Conservation (phyloP, 202 grass and related monocot species). For the Setaria italica region DNA sequence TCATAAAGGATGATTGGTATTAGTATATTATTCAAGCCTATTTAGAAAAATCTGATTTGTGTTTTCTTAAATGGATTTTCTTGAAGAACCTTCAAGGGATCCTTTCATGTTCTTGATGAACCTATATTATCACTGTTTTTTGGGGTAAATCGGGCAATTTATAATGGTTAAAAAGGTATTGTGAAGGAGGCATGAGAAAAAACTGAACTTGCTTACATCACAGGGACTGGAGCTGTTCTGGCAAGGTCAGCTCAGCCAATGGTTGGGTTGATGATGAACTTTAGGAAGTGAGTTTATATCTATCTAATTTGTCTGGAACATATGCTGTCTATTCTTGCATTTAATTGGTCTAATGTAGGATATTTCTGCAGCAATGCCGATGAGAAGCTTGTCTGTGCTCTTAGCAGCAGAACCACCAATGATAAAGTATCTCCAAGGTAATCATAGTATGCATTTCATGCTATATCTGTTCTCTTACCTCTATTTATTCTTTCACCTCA, state of each 20-base stretch:
- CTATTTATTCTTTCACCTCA: neutral
- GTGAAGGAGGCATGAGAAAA: constrained; percentile 2
- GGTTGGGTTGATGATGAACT: constrained; percentile 96
- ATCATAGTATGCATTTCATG: constrained; percentile 34
- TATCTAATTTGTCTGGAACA: constrained; percentile 36
- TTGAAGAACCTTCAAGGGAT: neutral
- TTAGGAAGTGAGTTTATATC: constrained; percentile 82
- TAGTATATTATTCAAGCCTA: neutral
- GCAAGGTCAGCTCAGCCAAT: constrained; percentile 96
- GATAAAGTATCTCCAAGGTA: constrained; percentile 64
- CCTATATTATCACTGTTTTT: neutral
- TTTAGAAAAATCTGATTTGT: constrained; percentile 20
- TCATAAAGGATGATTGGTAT: neutral
- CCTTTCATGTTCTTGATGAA: constrained; percentile 12
- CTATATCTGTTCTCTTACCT: constrained; percentile 15
- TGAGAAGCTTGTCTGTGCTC: constrained; percentile 92
- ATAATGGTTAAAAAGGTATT: constrained; percentile 18
- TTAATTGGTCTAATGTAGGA: constrained; percentile 46
- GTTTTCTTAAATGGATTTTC: constrained; percentile 36
- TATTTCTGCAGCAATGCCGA: constrained; percentile 78
- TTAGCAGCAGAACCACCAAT: constrained; percentile 59
- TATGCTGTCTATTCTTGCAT: constrained; percentile 30
- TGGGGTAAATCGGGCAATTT: neutral
- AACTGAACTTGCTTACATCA: constrained; percentile 35
- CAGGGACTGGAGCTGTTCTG: constrained; percentile 93